Evolutionary conservation across 345 rosid species (phyloP).

Genomic region (Citrus hindsii): DNA sequence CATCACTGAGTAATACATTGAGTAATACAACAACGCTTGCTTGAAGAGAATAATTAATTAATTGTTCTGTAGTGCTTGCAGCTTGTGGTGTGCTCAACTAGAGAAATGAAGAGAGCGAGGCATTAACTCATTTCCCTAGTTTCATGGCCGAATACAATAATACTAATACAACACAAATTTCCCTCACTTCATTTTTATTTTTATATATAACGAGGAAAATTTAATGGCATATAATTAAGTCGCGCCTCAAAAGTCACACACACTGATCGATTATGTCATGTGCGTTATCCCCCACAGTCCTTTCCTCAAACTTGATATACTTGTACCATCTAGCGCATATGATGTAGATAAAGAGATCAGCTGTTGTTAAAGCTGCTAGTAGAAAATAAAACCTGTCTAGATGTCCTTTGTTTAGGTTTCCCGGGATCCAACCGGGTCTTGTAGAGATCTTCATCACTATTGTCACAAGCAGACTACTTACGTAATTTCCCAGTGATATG

Average conservation of each 20-base stretch:
- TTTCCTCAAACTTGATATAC: conserved; percentile 55
- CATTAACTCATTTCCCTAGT: background rate
- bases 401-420: conserved; percentile 85
- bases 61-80: too few relatives aligned
- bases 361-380: conserved; percentile 68
- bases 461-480: conserved; percentile 77
- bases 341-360: conserved; percentile 61
- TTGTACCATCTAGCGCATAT: conserved; percentile 76
- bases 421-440: conserved; percentile 91
- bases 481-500: conserved; percentile 90
- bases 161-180: background rate
- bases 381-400: conserved; percentile 89
- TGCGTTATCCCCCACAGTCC: background rate
- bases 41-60: too few relatives aligned
- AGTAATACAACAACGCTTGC: too few relatives aligned
- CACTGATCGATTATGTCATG: background rate
- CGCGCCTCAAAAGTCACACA: background rate
- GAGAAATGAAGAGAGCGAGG: background rate
- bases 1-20: too few relatives aligned
- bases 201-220: background rate
- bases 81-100: background rate
- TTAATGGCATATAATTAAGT: too few relatives aligned
- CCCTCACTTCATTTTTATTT: background rate
- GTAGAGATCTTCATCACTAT: conserved; percentile 78
- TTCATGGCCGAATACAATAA: conserved; percentile 15